Conservation (phyloP, 208 protist species). For the Blechomonas ayalai region DNA sequence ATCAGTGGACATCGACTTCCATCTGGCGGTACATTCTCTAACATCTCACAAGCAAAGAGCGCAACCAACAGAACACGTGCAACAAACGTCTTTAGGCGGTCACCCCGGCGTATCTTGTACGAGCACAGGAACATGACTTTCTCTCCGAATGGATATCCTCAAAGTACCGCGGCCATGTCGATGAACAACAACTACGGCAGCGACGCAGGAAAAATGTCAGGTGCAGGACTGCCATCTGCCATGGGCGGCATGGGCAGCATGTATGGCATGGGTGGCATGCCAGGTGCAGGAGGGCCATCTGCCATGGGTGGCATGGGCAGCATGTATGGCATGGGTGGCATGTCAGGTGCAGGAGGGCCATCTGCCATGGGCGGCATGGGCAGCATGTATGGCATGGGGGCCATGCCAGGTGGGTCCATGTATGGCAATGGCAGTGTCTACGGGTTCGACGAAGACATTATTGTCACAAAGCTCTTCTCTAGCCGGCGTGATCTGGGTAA, state of each 20-base stretch:
- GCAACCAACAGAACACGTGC: too few species aligned
- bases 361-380: constrained; percentile 7
- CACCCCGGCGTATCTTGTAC: too few species aligned
- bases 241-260: background rate
- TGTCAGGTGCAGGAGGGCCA: background rate
- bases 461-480: constrained; percentile 64
- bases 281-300: too few species aligned
- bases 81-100: too few species aligned
- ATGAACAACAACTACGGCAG: constrained; percentile 9
- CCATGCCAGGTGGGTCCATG: constrained; percentile 14
- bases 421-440: constrained; percentile 14
- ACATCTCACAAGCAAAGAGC: too few species aligned
- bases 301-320: constrained; percentile 2
- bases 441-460: constrained; percentile 25
- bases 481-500: constrained; percentile 51
- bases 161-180: background rate
- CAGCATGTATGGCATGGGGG: constrained; percentile 29
- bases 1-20: too few species aligned
- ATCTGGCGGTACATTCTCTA: too few species aligned
- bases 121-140: too few species aligned
- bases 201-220: constrained; percentile 13
- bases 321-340: background rate
- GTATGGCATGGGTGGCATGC: background rate
- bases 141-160: too few species aligned
- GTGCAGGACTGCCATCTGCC: background rate